Conservation (phyloP, 768 basidiomycete genomes). For the Asterophora lycoperdoides region DNA sequence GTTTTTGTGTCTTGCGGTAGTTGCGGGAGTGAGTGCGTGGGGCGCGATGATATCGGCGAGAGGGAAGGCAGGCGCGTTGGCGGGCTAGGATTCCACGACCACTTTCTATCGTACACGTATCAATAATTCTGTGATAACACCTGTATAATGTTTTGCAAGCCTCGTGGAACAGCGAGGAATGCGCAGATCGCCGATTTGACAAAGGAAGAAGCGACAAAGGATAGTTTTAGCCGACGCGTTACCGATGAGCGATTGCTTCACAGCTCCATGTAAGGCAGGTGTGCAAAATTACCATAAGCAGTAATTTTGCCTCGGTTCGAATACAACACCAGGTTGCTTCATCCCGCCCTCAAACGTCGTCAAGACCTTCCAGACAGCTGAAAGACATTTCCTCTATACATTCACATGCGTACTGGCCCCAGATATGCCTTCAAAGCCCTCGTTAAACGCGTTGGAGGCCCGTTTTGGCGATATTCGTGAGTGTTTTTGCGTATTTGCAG, state of each 20-base stretch:
- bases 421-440: not conserved
- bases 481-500: conserved; percentile 14
- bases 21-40: conserved; percentile 14
- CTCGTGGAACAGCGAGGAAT: not conserved
- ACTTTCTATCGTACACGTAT: not conserved
- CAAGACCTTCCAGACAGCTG: not conserved
- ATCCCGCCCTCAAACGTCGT: not conserved
- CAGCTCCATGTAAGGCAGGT: not conserved
- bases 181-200: not conserved
- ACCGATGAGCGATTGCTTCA: not conserved
- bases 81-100: not conserved
- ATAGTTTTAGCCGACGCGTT: too few relatives aligned
- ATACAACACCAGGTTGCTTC: not conserved
- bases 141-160: not conserved
- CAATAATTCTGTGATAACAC: not conserved
- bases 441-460: not conserved
- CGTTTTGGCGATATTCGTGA: not conserved
- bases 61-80: not conserved
- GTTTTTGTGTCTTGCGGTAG: conserved; percentile 12
- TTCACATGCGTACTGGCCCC: not conserved
- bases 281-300: not conserved
- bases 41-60: not conserved
- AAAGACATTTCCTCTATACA: too few relatives aligned
- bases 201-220: not conserved
- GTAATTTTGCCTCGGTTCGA: not conserved